Conservation (phyloP, 1,284 basidiomycete genomes). For the Cutaneotrichosporon cavernicola region DNA sequence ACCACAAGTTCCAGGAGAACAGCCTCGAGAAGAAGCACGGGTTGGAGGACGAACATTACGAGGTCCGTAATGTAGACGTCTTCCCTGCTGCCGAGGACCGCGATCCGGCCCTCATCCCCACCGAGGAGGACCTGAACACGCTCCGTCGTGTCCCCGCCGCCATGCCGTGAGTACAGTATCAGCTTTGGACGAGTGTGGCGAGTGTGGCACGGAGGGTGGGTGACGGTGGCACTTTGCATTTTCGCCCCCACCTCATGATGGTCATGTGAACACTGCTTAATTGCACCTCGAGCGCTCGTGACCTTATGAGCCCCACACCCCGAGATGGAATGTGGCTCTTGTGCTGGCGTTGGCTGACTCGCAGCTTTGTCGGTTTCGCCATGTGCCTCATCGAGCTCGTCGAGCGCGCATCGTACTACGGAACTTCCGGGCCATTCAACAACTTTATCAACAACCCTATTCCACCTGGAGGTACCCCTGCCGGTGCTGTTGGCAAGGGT, state of each 20-base stretch:
- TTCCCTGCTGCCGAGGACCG: slow-evolving; percentile 11
- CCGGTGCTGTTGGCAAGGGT: slow-evolving; percentile 69
- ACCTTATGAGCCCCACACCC: too few species aligned
- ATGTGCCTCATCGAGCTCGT: slow-evolving; percentile 52
- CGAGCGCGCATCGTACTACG: slow-evolving; percentile 41
- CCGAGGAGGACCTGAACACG: slow-evolving; percentile 18
- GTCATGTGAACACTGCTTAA: too few species aligned
- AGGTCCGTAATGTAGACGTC: neutral
- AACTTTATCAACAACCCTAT: slow-evolving; percentile 54
- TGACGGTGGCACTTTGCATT: too few species aligned
- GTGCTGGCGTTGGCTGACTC: neutral
- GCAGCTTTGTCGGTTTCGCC: slow-evolving; percentile 14
- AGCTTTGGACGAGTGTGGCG: too few species aligned
- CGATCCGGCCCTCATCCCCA: slow-evolving; percentile 18
- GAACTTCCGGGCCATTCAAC: slow-evolving; percentile 24
- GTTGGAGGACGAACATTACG: neutral
- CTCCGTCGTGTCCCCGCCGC: slow-evolving; percentile 20
- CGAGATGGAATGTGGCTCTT: too few species aligned
- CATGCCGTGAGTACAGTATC: slow-evolving; percentile 11
- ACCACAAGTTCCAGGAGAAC: too few species aligned
- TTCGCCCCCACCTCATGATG: too few species aligned
- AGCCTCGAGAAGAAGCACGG: slow-evolving; percentile 5
- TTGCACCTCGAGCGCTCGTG: too few species aligned
- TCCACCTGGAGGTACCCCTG: slow-evolving; percentile 61
- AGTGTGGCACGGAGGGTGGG: too few species aligned